phyloP scores from a whole-genome alignment of 2,329 filamentous ascomycete species.

The Fusarium tanahbumbuense region DNA sequence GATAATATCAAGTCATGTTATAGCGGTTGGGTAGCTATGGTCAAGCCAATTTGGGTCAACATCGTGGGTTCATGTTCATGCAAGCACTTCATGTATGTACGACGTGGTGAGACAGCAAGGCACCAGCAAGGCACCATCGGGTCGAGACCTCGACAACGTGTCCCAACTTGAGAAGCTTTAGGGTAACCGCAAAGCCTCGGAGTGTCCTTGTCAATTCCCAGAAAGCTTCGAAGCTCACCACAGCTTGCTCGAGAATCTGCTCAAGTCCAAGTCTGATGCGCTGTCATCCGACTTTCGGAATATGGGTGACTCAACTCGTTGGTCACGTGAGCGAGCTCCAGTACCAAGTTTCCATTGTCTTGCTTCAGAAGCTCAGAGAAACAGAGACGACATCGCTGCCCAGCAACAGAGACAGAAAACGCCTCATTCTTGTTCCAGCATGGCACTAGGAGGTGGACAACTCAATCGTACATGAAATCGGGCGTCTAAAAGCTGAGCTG shows the following conservation, averaged over 20 bases:
- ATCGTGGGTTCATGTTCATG: constrained; percentile 7
- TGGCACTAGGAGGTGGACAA: constrained; percentile 1
- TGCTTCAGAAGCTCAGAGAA: not conserved
- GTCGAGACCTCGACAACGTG: not conserved
- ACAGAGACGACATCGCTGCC: constrained; percentile 8
- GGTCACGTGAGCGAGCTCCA: constrained; percentile 1
- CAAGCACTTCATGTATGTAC: constrained; percentile 5
- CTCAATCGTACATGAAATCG: constrained; percentile 18
- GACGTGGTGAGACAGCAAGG: constrained; percentile 3
- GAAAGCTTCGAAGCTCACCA: not conserved
- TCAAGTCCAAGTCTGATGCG: not conserved
- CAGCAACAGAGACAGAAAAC: constrained; percentile 5
- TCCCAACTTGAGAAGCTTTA: not conserved
- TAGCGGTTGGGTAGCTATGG: not conserved
- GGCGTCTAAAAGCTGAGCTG: constrained; percentile 22
- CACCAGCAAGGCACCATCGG: not conserved
- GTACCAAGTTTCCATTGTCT: not conserved
- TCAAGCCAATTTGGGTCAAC: not conserved
- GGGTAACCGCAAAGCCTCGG: not conserved
- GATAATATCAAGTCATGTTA: not conserved
- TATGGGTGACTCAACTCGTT: not conserved
- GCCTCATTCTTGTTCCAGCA: constrained; percentile 2
- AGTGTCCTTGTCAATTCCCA: not conserved
- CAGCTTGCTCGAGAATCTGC: not conserved
- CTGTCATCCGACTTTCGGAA: not conserved